These are phyloP conservation scores for Ogataea methanolica DNA, from an alignment of 805 yeast species.

Conservation along the genomic window DNA sequence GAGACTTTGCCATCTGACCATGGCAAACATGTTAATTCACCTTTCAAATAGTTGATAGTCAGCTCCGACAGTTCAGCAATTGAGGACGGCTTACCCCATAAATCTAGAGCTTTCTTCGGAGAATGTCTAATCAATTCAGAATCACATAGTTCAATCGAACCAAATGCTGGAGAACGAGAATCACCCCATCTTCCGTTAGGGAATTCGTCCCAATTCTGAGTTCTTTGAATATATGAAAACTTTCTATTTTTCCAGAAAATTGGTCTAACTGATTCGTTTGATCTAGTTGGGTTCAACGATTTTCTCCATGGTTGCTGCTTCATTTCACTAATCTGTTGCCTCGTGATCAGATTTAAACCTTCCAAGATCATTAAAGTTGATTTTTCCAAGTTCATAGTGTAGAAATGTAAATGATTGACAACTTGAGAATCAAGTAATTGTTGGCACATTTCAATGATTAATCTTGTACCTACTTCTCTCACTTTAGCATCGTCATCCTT, in stretches of 20 bases:
- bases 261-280: conserved; percentile 81
- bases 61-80: conserved; percentile 57
- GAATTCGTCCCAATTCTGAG: conserved; percentile 95
- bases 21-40: conserved; percentile 72
- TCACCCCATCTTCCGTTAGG: conserved; percentile 99
- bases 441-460: conserved; percentile 80
- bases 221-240: conserved; percentile 81
- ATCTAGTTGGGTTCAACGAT: conserved; percentile 75
- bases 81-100: conserved; percentile 82
- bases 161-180: conserved; percentile 95
- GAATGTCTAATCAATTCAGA: conserved; percentile 79
- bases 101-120: conserved; percentile 68
- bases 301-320: conserved; percentile 81
- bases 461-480: conserved; percentile 77
- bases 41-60: conserved; percentile 65
- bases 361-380: conserved; percentile 87
- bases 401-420: conserved; percentile 86
- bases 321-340: conserved; percentile 21
- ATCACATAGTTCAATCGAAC: conserved; percentile 80
- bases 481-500: conserved; percentile 89
- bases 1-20: conserved; percentile 94
- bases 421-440: conserved; percentile 64
- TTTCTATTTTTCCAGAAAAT: conserved; percentile 96
- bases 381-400: conserved; percentile 96
- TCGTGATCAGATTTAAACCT: conserved; percentile 48